Conservation (phyloP, 176 grass and related monocot genomes). For the Zea luxurians region DNA sequence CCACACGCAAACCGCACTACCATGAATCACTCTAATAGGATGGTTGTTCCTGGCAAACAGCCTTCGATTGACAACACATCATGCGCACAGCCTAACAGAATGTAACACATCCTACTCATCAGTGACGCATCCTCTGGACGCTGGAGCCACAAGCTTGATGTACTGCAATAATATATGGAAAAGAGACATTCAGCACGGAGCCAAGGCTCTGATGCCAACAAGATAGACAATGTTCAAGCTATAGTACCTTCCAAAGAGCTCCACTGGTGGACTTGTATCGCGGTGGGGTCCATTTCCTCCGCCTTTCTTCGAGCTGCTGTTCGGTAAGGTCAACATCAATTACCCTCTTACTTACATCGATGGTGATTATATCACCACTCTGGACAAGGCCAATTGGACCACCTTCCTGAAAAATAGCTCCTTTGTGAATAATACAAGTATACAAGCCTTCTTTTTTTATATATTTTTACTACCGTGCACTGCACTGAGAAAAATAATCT, state of each 20-base stretch:
- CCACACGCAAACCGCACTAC: background rate
- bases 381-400: conserved; percentile 87
- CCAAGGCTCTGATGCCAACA: background rate
- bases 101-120: conserved; percentile 55
- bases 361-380: conserved; percentile 81
- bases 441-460: background rate
- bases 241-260: conserved; percentile 78
- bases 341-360: conserved; percentile 70
- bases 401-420: conserved; percentile 70
- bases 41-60: background rate
- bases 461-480: conserved; percentile 23
- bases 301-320: conserved; percentile 66
- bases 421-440: conserved; percentile 24
- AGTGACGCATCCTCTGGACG: conserved; percentile 80
- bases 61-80: background rate
- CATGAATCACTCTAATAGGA: conserved; percentile 15
- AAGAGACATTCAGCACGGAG: background rate
- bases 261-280: conserved; percentile 57
- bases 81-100: background rate
- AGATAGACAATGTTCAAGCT: conserved; percentile 1
- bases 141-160: conserved; percentile 84
- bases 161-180: conserved; percentile 50
- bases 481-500: background rate
- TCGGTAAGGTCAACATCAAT: conserved; percentile 73
- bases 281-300: conserved; percentile 62